Evolutionary conservation across 2,329 filamentous ascomycete genomes (phyloP), one percentile per base, ranked within the genome.

Genomic region (Clarireedia hainanense): DNA sequence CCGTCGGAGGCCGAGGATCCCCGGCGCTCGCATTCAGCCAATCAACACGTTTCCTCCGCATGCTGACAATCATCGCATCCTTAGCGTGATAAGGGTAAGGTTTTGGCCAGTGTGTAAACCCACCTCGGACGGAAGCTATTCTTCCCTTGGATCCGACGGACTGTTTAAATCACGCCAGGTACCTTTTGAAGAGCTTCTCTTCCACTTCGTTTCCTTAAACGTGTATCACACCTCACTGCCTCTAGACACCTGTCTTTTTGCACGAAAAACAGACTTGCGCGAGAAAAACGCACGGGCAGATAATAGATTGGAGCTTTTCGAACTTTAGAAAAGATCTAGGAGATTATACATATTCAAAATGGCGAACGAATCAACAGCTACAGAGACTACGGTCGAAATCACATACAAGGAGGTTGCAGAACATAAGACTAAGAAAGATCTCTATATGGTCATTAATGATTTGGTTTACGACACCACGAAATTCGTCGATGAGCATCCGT

Each of bases 401-500:
- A 94, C 88, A 68, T 89, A 84, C 76, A 78, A 86, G 69, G 89
- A 96, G 74, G 83, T 95, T 74, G 80, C 87, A 61, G 83, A 84
- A 75, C 90, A 95, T 81, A 89, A 86, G 77, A 85, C 81, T 75
- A 96, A 96, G 85, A 96, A 91, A 81, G 91, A 97, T 73, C 78
- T 96, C 63, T 96, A 81, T 77, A 72, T 96, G 68, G 86, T 96
- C 62, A 84, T 99, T 68, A 89, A 97, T 77, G 91, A 96, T 75
- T 96, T 96, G 80, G 85, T 99, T 77, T 99, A 97, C 83, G 83
- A 97, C 74, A 75, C 79, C 71, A 81, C 84, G 68, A 87, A 85
- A 74, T 99, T 99, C 75, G 79, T 97, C 65, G 92, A 97, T 72
- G 94, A 99, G 84, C 94, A 99, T 74, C 94, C 94, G 83, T 86